These are phyloP conservation scores for Tricholoma bakamatsutake DNA, from an alignment of 768 basidiomycete genomes.

Conservation along the genomic window DNA sequence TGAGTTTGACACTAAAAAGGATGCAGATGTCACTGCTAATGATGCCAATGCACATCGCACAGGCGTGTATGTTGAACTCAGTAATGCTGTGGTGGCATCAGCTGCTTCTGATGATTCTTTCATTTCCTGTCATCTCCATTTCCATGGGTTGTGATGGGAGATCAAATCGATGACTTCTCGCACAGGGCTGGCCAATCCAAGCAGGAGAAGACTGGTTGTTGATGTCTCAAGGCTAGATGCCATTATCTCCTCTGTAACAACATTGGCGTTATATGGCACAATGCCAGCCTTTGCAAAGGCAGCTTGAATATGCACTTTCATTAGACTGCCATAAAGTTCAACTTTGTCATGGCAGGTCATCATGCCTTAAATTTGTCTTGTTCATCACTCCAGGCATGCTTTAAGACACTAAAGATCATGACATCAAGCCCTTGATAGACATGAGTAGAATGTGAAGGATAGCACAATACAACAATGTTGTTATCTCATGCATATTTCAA, in stretches of 20 bases:
- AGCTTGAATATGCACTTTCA: no score
- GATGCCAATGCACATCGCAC: not conserved
- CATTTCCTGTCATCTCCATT: not conserved
- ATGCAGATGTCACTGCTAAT: not conserved
- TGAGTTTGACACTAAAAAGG: not conserved
- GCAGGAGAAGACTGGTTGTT: slow-evolving; percentile 16
- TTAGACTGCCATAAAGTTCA: no score
- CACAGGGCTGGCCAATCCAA: slow-evolving; percentile 15
- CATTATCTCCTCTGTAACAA: slow-evolving; percentile 16
- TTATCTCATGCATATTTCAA: no score
- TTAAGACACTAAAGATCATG: no score
- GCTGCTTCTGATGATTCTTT: not conserved
- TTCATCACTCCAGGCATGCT: no score
- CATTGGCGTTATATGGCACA: not conserved
- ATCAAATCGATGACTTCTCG: slow-evolving; percentile 10
- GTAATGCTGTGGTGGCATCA: not conserved
- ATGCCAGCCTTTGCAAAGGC: not conserved
- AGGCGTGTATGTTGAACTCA: not conserved
- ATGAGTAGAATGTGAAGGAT: no score
- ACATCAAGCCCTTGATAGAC: no score
- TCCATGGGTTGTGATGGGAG: not conserved
- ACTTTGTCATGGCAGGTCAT: no score
- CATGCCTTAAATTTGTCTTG: no score
- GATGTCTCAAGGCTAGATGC: slow-evolving; percentile 16
- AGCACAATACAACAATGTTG: no score